Evolutionary conservation across 208 protist genomes (phyloP), one percentile per base, ranked within the genome.

Genomic region (Acanthamoeba rhysodes): DNA sequence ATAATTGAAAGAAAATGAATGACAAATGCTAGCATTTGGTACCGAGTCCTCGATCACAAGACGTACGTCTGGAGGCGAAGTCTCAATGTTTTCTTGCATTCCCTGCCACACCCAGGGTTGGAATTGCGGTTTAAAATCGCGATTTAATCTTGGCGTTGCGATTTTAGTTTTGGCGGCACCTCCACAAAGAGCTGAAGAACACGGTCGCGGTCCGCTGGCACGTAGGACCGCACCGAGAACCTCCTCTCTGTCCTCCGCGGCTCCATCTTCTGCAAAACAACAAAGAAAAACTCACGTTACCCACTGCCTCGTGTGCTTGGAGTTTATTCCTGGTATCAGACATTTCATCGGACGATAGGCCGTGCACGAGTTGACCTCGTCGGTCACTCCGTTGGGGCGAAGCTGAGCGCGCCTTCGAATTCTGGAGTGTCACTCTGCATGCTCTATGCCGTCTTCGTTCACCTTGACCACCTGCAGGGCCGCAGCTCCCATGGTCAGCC

Each of bases 381-480:
- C n/a, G n/a, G n/a, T n/a, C n/a, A n/a, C n/a, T 62, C 57, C 57
- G 7, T 59, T 18, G 57, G 2, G 20, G 57, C 57, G 22, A 64
- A 64, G 57, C 57, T 27, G 57, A 64, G 57, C 14, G 14, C 20
- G 57, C 57, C 57, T 18, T 24, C 22, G 57, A 64, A 64, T 3
- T 48, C 45, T 48, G 45, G 57, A 10, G 57, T 18, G 57, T 18
- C 57, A 74, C 27, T 18, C 74, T 84, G 74, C 41, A 50, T 84
- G 74, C 32, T 84, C 74, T 3, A 84, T 84, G 29, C 74, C 74
- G 20, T 84, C 74, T 16, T 84, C 74, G 45, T 57, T 84, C 32
- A 84, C 74, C 20, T 84, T 84, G 41, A 84, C 74, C 10, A 84
- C 74, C 74, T 84, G 41, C 32, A 50, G 74, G 20, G 74, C 3